Evolutionary conservation across 306 rosid genomes (phyloP), one percentile per base, ranked within the genome.

Genomic region (Medicago arabica): DNA sequence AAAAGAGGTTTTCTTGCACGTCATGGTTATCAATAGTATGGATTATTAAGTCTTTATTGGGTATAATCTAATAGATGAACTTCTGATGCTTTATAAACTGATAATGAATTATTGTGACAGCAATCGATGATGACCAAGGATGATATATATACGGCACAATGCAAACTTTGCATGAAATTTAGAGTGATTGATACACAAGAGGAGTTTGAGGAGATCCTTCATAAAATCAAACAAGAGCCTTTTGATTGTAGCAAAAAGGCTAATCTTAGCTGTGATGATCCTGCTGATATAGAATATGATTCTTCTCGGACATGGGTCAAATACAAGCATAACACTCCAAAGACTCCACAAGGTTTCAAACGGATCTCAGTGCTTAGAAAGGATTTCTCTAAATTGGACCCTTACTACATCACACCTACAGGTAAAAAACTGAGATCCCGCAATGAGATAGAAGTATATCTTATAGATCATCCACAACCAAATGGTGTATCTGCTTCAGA

Each of bases 221-320:
- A 87, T 41, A 89, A 79, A 41, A 13, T 85, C 12, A 69, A 14
- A 0, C 76, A 69, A 67, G 86, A 90, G 43, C 99, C 98, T 36
- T 96, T 89, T 72, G 17, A 66, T n/a, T 92, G 99, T 74, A 43
- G 46, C 83, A 79, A 15, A 50, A 92, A 79, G 84, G 66, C 82
- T 23, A 23, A 83, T 34, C 18, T 58, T 38, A 81, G 92, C 54
- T 96, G 99, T 69, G 91, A 86, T 1, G 89, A 88, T 39, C 89
- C 93, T 69, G 89, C 92, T 23, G 28, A 23, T 23, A 23, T 23
- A 0, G 28, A 23, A 23, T 23, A 23, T 23, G 28, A 23, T 23
- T 23, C 96, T 90, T 74, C 80, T 96, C 3, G 84, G 89, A 39
- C 90, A 36, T 92, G 99, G 99, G 99, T 83, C 80, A 87, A 88